Evolutionary conservation across 768 basidiomycete genomes (phyloP), one percentile per base, ranked within the genome.

Genomic region (Suillus sp.): DNA sequence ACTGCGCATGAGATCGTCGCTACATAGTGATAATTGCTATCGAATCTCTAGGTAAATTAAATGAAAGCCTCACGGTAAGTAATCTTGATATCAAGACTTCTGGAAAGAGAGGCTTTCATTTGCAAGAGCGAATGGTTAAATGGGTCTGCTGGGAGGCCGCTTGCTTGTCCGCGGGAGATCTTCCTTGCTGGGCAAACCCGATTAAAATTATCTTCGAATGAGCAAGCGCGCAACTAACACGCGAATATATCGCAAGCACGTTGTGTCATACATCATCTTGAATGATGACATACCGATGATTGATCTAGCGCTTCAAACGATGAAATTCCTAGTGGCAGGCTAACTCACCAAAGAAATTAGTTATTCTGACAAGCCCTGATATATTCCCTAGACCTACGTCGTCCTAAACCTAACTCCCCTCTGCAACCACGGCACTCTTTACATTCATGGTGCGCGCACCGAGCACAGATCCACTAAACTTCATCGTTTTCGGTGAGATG

Each of bases 401-500:
- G 30, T 11, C 20, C 30, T 20, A 32, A 30, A 48, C 9, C 1
- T 18, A 48, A 27, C 20, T 2, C 10, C 27, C 18, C 9, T 51
- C 47, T 30, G 3, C 50, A 9, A 20, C 51, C 5, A 11, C 48
- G 16, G 8, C n/a, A 20, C 30, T 32, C 30, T 32, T 51, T n/a
- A 32, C 51, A 20, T 50, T 4, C 30, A 53, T 53, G 51, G 30
- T 30, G 11, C 20, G 18, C 10, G 11, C 20, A 11, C 30, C 51
- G 11, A 53, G 11, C 20, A 53, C 18, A 20, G 51, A 4, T 32
- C 48, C 48, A 4, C 18, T 27, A 18, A 64, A 64, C 25, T 43
- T 64, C 27, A 16, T 64, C 20, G 43, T 64, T 32, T 64, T 64
- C 20, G 63, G 63, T 8, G 60, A 64, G 25, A 62, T 55, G 59